Conservation (phyloP, 148 eudicot genomes). For the Vaccinium vitisidaea region DNA sequence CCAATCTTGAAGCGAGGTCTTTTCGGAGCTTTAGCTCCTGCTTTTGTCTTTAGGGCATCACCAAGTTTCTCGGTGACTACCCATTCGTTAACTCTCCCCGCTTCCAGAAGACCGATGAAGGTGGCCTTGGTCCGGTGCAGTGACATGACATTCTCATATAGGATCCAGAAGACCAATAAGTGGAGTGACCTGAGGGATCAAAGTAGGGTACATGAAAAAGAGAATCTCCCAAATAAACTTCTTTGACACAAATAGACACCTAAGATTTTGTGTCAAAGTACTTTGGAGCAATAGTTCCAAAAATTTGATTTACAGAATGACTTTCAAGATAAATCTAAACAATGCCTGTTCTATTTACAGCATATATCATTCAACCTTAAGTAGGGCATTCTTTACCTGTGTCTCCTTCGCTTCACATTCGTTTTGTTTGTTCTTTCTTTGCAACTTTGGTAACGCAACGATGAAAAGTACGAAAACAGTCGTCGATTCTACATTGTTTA, state of each 20-base stretch:
- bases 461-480: no score
- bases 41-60: conserved; percentile 35
- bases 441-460: background rate
- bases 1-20: conserved; percentile 30
- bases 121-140: conserved; percentile 49
- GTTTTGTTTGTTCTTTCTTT: background rate
- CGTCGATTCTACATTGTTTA: no score
- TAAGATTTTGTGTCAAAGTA: background rate
- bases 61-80: conserved; percentile 49
- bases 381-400: background rate
- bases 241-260: no score
- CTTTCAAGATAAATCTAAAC: background rate
- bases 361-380: background rate
- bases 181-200: conserved; percentile 34
- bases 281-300: background rate
- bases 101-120: conserved; percentile 43
- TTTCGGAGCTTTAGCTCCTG: conserved; percentile 25
- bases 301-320: background rate
- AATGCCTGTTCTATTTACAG: background rate
- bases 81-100: conserved; percentile 44
- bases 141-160: conserved; percentile 48
- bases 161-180: conserved; percentile 40
- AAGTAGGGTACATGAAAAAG: background rate
- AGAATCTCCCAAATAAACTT: background rate
- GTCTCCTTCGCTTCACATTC: background rate